Evolutionary conservation across 2,329 filamentous ascomycete species (phyloP).

Genomic region (Monosporascus sp.): DNA sequence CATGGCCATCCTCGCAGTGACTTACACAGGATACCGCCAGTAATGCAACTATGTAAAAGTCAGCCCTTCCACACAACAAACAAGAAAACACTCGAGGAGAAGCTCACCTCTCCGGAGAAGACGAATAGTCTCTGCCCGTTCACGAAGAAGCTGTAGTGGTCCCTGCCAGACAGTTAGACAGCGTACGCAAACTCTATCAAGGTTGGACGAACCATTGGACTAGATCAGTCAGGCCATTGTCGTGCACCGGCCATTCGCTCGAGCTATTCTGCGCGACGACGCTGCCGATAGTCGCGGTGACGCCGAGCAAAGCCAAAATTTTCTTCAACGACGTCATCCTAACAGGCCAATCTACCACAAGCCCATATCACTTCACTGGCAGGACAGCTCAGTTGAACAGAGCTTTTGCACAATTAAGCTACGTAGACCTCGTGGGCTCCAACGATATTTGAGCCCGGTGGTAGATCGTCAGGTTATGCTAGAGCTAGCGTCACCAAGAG

Average conservation of each 20-base stretch:
- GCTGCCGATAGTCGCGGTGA: constrained; percentile 3
- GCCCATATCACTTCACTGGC: too few relatives aligned
- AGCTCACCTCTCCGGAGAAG: constrained; percentile 34
- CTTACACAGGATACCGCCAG: constrained; percentile 36
- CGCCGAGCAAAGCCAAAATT: constrained; percentile 6
- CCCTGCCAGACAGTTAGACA: constrained; percentile 20
- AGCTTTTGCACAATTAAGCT: too few relatives aligned
- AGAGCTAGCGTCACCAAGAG: too few relatives aligned
- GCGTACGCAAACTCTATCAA: not conserved
- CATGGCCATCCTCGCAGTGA: not conserved
- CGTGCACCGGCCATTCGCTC: constrained; percentile 22
- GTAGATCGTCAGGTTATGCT: too few relatives aligned
- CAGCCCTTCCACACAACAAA: too few relatives aligned
- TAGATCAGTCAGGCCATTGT: constrained; percentile 26
- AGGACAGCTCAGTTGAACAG: too few relatives aligned
- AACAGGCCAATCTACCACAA: not conserved
- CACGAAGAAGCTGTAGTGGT: constrained; percentile 35
- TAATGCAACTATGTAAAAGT: constrained; percentile 30
- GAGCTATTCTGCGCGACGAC: constrained; percentile 8
- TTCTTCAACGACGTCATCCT: constrained; percentile 2
- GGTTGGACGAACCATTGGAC: constrained; percentile 24
- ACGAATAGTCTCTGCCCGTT: constrained; percentile 36
- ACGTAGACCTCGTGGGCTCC: too few relatives aligned
- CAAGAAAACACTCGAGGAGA: not conserved
- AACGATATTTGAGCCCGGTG: too few relatives aligned